Conservation (phyloP, 2,329 filamentous ascomycete species). For the Bipolaris victoriae region DNA sequence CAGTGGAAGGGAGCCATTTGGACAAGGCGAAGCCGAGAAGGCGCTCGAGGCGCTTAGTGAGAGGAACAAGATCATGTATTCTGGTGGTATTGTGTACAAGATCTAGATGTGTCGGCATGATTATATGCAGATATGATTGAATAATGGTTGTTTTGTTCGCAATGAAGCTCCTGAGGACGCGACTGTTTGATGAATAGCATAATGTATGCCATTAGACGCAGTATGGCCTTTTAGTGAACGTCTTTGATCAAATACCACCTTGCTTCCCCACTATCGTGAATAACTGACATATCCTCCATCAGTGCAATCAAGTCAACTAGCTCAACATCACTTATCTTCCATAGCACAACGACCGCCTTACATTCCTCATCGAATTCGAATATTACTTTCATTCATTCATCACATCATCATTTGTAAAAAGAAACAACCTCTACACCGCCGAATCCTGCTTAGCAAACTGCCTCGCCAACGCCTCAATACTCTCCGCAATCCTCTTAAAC, state of each 20-base stretch:
- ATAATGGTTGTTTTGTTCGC: neutral
- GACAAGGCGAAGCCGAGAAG: slow-evolving; percentile 72
- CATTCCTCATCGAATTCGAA: neutral
- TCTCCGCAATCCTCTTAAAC: slow-evolving; percentile 52
- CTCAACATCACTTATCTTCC: too few relatives aligned
- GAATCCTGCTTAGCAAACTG: slow-evolving; percentile 51
- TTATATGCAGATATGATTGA: neutral
- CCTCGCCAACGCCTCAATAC: slow-evolving; percentile 51
- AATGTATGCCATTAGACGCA: too few relatives aligned
- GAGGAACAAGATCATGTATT: slow-evolving; percentile 83
- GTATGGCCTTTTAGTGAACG: neutral
- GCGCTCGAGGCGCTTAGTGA: slow-evolving; percentile 82
- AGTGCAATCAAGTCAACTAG: too few relatives aligned
- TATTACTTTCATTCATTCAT: neutral
- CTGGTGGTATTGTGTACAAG: slow-evolving; percentile 59
- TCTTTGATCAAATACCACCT: too few relatives aligned
- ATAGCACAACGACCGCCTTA: neutral
- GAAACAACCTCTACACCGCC: slow-evolving; percentile 28
- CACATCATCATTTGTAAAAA: neutral
- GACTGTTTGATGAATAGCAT: neutral
- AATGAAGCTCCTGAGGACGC: neutral
- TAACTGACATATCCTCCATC: too few relatives aligned
- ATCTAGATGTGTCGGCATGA: slow-evolving; percentile 30
- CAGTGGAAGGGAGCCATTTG: slow-evolving; percentile 66
- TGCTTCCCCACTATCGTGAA: too few relatives aligned